Percentiles rank a stretch among this genome's conserved stretches.
These are phyloP conservation scores for Solanum tacnaense DNA, from an alignment of 257 asterid species.

Conservation along the genomic window DNA sequence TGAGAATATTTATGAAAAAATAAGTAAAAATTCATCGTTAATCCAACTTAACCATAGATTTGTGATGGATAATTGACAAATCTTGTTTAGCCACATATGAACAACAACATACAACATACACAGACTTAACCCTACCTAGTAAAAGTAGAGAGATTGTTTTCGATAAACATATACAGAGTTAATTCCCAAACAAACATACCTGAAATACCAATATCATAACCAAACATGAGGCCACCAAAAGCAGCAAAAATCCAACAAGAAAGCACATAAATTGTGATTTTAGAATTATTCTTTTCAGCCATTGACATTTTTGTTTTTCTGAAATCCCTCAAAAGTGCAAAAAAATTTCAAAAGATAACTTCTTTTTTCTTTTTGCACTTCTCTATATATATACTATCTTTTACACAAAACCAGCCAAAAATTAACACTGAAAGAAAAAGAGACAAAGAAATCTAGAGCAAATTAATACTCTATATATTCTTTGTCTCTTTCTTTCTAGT, in stretches of 20 bases:
- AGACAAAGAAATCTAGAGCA: neutral
- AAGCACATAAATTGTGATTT: neutral
- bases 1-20: neutral
- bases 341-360: neutral
- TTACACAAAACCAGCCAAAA: neutral
- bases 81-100: neutral
- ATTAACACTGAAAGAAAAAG: neutral
- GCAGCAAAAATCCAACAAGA: neutral
- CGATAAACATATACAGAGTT: neutral
- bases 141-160: neutral
- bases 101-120: neutral
- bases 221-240: neutral
- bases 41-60: neutral
- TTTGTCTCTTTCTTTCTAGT: neutral
- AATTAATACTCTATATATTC: neutral
- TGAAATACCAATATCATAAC: conserved; percentile 1
- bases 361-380: neutral
- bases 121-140: too few relatives aligned
- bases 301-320: neutral
- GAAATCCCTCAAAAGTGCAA: neutral
- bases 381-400: neutral
- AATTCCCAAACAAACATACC: neutral
- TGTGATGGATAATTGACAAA: neutral
- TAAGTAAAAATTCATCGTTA: neutral
- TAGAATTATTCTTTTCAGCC: neutral